Conservation (phyloP, 208 protist genomes). For the Zelonia costaricensis region DNA sequence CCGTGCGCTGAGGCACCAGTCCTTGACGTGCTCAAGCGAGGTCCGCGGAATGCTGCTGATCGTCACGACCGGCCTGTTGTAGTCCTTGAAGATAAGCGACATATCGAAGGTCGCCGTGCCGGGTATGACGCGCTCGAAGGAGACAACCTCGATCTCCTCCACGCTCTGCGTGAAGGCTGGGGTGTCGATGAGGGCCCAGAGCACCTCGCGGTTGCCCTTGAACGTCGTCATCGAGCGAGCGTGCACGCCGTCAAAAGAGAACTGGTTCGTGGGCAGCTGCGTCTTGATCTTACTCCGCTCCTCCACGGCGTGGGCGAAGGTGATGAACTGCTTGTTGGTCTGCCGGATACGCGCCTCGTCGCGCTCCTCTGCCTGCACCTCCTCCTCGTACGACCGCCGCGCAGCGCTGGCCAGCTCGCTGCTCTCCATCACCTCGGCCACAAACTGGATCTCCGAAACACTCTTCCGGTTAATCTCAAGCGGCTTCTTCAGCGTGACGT, state of each 20-base stretch:
- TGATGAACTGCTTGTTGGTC: slow-evolving; percentile 88
- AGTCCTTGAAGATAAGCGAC: slow-evolving; percentile 98
- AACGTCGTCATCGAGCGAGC: slow-evolving; percentile 75
- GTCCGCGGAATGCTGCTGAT: slow-evolving; percentile 63
- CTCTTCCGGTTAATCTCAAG: slow-evolving; percentile 98
- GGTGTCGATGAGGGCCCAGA: slow-evolving; percentile 83
- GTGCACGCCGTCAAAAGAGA: slow-evolving; percentile 87
- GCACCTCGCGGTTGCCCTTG: slow-evolving; percentile 72
- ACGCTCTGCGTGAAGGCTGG: slow-evolving; percentile 95
- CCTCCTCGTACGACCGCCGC: slow-evolving; percentile 73
- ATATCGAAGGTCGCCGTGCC: slow-evolving; percentile 96
- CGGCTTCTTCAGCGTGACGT: slow-evolving; percentile 96
- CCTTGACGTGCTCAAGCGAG: slow-evolving; percentile 70
- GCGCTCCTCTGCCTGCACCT: slow-evolving; percentile 77
- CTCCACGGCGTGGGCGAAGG: slow-evolving; percentile 72
- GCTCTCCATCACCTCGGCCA: slow-evolving; percentile 95
- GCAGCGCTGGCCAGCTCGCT: slow-evolving; percentile 64
- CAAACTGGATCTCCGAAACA: slow-evolving; percentile 95
- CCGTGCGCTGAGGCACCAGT: slow-evolving; percentile 74
- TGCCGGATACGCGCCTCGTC: slow-evolving; percentile 66
- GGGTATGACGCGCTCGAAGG: slow-evolving; percentile 93
- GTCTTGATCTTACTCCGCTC: slow-evolving; percentile 70
- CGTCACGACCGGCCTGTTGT: slow-evolving; percentile 72
- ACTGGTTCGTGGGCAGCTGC: slow-evolving; percentile 78
- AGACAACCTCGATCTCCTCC: slow-evolving; percentile 94